Conservation (phyloP, 306 rosid species). For the Gastrolobium villosum region DNA sequence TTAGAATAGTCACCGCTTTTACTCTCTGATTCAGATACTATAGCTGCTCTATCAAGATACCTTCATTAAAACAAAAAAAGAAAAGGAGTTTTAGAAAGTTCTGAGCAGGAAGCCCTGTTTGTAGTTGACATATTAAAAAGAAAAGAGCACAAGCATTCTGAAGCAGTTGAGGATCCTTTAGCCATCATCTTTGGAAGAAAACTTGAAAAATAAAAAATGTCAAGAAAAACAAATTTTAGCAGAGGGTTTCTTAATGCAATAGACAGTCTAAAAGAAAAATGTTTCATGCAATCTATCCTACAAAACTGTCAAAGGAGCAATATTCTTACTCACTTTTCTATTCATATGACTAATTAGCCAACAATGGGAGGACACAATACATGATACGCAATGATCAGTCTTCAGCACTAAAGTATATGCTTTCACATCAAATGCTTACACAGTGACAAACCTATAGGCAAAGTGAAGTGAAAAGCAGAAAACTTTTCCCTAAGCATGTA, state of each 20-base stretch:
- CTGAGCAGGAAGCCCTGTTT: neutral
- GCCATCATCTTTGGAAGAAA: slow-evolving; percentile 13
- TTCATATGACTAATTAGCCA: too few species aligned
- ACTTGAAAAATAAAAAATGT: neutral
- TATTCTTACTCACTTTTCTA: neutral
- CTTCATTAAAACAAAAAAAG: slow-evolving; percentile 53
- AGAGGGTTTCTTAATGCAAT: neutral
- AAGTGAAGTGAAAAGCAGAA: neutral
- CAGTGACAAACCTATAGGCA: neutral
- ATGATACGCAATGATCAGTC: neutral
- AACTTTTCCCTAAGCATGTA: neutral
- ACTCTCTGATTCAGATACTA: slow-evolving; percentile 66
- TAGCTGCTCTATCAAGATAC: slow-evolving; percentile 89
- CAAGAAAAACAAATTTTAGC: slow-evolving; percentile 15
- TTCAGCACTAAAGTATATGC: neutral
- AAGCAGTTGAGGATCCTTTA: neutral
- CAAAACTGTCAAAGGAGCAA: neutral
- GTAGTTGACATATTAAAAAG: neutral
- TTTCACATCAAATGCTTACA: neutral
- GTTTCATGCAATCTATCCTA: slow-evolving; percentile 15
- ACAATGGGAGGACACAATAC: neutral
- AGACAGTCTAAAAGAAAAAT: neutral
- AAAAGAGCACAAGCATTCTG: slow-evolving; percentile 2
- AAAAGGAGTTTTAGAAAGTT: slow-evolving; percentile 11
- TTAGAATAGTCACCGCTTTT: slow-evolving; percentile 62